Evolutionary conservation across 192 early-diverging fungal species (phyloP).

Genomic region (Coemansia sp.): DNA sequence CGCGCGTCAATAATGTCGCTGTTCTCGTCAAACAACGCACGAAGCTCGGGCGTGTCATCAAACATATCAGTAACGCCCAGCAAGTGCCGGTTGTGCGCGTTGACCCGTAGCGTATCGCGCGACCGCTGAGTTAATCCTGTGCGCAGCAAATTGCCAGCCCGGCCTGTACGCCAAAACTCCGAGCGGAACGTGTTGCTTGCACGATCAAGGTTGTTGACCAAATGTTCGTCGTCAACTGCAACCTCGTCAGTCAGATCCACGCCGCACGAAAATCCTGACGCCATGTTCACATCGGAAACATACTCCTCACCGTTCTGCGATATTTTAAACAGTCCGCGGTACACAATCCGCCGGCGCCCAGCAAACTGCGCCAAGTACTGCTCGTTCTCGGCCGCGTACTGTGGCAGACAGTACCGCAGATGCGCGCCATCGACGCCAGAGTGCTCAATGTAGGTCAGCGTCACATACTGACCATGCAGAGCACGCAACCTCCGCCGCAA

Average conservation of each 20-base stretch:
- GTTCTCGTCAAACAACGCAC: conserved; percentile 60
- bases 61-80: conserved; percentile 58
- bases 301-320: conserved; percentile 49
- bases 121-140: conserved; percentile 19
- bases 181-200: conserved; percentile 36
- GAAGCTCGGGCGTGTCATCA: conserved; percentile 55
- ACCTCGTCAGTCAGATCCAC: conserved; percentile 57
- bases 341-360: conserved; percentile 40
- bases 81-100: conserved; percentile 38
- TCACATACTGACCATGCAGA: conserved; percentile 61
- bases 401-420: conserved; percentile 43
- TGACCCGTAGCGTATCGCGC: conserved; percentile 16
- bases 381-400: conserved; percentile 33
- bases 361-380: conserved; percentile 47
- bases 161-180: conserved; percentile 39
- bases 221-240: conserved; percentile 36
- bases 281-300: conserved; percentile 52
- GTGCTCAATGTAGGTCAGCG: conserved; percentile 53
- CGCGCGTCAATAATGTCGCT: conserved; percentile 54
- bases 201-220: conserved; percentile 44
- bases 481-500: conserved; percentile 59
- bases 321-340: conserved; percentile 48
- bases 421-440: conserved; percentile 27
- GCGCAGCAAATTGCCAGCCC: conserved; percentile 17
- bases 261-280: conserved; percentile 60